Evolutionary conservation across 1,284 basidiomycete species (phyloP).

Genomic region (Apiotrichum gamsii): DNA sequence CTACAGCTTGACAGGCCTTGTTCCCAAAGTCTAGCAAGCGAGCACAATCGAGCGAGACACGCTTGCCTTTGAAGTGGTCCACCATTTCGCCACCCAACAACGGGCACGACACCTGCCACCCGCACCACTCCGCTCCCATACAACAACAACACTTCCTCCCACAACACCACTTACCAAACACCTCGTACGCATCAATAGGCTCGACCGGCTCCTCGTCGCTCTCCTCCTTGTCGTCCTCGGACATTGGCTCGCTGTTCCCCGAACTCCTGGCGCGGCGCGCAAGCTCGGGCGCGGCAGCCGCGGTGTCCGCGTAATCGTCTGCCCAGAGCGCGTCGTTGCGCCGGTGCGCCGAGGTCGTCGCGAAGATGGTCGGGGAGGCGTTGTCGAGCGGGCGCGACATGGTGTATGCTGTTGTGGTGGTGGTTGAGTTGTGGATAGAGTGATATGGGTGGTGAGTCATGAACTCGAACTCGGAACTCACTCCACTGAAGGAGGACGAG

Average conservation of each 20-base stretch:
- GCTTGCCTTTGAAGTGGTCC: no score
- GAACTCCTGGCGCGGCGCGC: no score
- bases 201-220: constrained; percentile 46
- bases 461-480: not conserved
- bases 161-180: constrained; percentile 49
- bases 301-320: constrained; percentile 6
- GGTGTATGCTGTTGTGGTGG: no score
- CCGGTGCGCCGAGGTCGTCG: constrained; percentile 17
- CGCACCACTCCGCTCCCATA: not conserved
- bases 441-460: not conserved
- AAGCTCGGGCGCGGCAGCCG: not conserved
- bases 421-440: not conserved
- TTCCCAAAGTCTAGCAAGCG: no score
- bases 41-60: no score
- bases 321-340: constrained; percentile 16
- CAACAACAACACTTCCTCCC: not conserved
- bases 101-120: not conserved
- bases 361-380: constrained; percentile 42
- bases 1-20: no score
- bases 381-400: constrained; percentile 43
- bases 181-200: constrained; percentile 55
- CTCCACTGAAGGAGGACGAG: not conserved
- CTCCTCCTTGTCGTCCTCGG: not conserved
- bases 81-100: no score
- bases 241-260: not conserved